phyloP scores from a whole-genome alignment of 2,329 filamentous ascomycete genomes.

The Zymoseptoria passerinii region DNA sequence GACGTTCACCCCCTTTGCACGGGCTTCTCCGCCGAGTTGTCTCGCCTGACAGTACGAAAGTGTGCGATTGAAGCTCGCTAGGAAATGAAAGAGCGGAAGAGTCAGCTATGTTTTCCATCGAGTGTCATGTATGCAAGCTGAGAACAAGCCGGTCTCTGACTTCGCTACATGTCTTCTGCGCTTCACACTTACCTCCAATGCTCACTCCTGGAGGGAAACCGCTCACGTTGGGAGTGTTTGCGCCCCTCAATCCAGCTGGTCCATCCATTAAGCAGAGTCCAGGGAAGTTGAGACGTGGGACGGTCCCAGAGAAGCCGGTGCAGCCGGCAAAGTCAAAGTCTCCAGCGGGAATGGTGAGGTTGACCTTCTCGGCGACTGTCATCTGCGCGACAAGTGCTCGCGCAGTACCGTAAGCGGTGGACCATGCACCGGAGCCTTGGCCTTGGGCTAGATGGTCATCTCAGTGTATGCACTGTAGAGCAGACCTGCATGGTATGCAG shows the following conservation, averaged over 20 bases:
- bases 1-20: conserved; percentile 24
- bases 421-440: conserved; percentile 26
- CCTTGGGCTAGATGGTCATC: conserved; percentile 9
- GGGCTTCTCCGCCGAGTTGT: conserved; percentile 27
- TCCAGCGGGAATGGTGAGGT: conserved; percentile 28
- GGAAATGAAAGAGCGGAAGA: conserved; percentile 28
- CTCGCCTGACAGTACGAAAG: conserved; percentile 27
- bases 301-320: conserved; percentile 30
- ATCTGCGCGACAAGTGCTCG: conserved; percentile 32
- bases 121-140: conserved; percentile 6
- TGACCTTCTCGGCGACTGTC: conserved; percentile 33
- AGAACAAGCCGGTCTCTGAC: background rate
- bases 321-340: conserved; percentile 23
- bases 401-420: conserved; percentile 34
- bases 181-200: conserved; percentile 24
- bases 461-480: conserved; percentile 1
- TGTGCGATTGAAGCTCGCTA: conserved; percentile 32
- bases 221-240: conserved; percentile 35
- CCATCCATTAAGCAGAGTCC: conserved; percentile 38
- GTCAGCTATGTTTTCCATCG: conserved; percentile 48
- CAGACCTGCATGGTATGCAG: too few relatives aligned
- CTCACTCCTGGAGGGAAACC: conserved; percentile 37
- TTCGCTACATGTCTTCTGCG: background rate
- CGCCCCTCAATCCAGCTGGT: conserved; percentile 34
- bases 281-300: conserved; percentile 31